Evolutionary conservation across 108 stramenopile genomes (phyloP), one percentile per base, ranked within the genome.

Genomic region (Cyclotella choctawhatcheeana): DNA sequence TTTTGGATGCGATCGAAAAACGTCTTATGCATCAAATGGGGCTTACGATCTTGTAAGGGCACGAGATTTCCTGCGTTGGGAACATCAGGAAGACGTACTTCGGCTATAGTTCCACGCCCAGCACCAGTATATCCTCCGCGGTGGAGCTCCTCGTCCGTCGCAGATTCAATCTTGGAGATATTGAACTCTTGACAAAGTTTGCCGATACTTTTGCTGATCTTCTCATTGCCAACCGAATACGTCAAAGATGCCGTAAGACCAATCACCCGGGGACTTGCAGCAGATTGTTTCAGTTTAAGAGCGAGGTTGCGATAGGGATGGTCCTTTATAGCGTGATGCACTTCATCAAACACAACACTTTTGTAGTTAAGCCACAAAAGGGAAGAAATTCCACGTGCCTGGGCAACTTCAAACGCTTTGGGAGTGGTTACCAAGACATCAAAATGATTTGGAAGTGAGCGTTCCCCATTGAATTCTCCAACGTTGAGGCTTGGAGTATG

Each of bases 291-390:
- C 29, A 53, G 66, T 17, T 55, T 62, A 32, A 78, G 78, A n/a
- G 81, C 71, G 16, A 82, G 64, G 59, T 58, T 74, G 66, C 77
- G 77, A 67, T 82, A 82, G 6, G 81, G 81, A 40, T 82, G 81
- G 7, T 80, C 73, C 31, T 82, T 82, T 5, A 82, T 35, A 2
- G 67, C 81, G 40, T 82, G 81, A 64, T 82, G 81, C 40, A 82
- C 81, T 65, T 81, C 73, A 37, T 74, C 73, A 66, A 74, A 74
- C n/a, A 74, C 73, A 4, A 65, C 63, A 10, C 7, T 6, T 10
- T 27, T 26, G 37, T 44, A 72, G 17, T 24, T 44, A 5, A 12
- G 10, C 71, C 71, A 72, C 10, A 16, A 34, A 4, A 63, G 33
- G 8, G 50, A 26, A 18, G 6, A 5, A 20, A 22, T 20, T 8